phyloP scores from a whole-genome alignment of 371 early-diverging fungal genomes.

The Apophysomyces trapeziformis region DNA sequence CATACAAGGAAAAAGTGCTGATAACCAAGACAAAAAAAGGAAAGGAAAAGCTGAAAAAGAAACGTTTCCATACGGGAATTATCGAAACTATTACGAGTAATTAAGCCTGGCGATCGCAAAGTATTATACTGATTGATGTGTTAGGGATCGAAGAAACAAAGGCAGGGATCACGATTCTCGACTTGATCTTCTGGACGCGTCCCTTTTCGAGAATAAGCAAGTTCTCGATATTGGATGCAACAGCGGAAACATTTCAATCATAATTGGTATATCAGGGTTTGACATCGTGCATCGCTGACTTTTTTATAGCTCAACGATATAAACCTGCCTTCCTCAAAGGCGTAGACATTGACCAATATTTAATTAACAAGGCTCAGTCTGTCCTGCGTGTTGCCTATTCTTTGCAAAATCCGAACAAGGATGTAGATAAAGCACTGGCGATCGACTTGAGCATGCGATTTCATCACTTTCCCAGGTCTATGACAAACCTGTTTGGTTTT shows the following conservation, averaged over 20 bases:
- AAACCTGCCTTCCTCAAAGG: constrained; percentile 59
- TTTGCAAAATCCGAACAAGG: constrained; percentile 31
- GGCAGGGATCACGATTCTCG: constrained; percentile 60
- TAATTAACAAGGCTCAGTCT: constrained; percentile 68
- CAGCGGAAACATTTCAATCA: constrained; percentile 70
- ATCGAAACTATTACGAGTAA: constrained; percentile 28
- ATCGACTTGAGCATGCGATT: constrained; percentile 34
- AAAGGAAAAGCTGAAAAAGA: not conserved
- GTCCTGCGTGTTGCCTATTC: constrained; percentile 52
- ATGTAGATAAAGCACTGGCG: constrained; percentile 6
- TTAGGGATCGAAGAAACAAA: constrained; percentile 28
- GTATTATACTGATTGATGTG: constrained; percentile 1
- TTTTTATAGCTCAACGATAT: constrained; percentile 46
- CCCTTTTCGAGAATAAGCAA: constrained; percentile 58
- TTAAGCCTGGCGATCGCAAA: not conserved
- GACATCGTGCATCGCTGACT: not conserved
- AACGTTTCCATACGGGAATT: constrained; percentile 23
- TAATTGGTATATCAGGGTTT: constrained; percentile 48
- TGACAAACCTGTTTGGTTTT: constrained; percentile 61
- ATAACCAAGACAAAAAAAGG: not conserved
- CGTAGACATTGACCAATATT: constrained; percentile 76
- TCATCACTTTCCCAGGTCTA: constrained; percentile 68
- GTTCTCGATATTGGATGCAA: constrained; percentile 92
- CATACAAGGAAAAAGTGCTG: too few relatives aligned
- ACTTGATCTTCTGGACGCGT: constrained; percentile 53